Conservation (phyloP, 805 yeast genomes). For the Teunomyces lycoperdinae region DNA sequence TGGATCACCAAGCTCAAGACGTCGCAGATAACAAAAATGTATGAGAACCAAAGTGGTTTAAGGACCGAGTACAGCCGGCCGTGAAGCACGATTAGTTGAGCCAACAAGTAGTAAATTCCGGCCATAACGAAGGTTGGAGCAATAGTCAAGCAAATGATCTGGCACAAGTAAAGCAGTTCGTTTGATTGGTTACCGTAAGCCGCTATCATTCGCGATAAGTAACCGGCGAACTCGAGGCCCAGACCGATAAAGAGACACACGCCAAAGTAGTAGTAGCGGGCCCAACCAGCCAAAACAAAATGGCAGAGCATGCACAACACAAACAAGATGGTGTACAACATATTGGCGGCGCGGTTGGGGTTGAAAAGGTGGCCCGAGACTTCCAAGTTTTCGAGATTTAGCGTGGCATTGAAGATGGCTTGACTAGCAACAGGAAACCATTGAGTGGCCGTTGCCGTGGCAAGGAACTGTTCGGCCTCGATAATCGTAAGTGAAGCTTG, state of each 20-base stretch:
- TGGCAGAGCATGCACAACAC: conserved; percentile 24
- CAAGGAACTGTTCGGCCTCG: conserved; percentile 16
- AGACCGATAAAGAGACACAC: conserved; percentile 54
- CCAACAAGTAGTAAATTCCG: conserved; percentile 71
- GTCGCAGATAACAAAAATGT: conserved; percentile 66
- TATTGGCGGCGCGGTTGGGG: conserved; percentile 55
- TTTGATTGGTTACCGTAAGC: conserved; percentile 28
- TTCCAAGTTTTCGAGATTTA: conserved; percentile 15
- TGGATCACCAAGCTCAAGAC: conserved; percentile 62
- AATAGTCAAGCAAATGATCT: conserved; percentile 65
- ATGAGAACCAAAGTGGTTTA: conserved; percentile 59
- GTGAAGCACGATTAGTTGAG: conserved; percentile 61
- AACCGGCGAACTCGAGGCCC: conserved; percentile 65
- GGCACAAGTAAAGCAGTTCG: conserved; percentile 51
- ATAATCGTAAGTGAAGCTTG: conserved; percentile 20
- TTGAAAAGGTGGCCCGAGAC: conserved; percentile 23
- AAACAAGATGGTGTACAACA: conserved; percentile 54
- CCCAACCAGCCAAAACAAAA: conserved; percentile 33
- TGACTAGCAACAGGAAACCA: conserved; percentile 18
- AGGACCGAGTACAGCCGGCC: conserved; percentile 43
- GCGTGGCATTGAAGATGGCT: conserved; percentile 17
- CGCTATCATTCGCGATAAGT: conserved; percentile 55
- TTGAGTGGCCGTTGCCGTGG: conserved; percentile 18
- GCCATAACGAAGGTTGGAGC: conserved; percentile 87
- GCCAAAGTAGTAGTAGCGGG: conserved; percentile 65